These are phyloP conservation scores for Periconia macrospinosa DNA, from an alignment of 2,329 filamentous ascomycete genomes.

Conservation along the genomic window DNA sequence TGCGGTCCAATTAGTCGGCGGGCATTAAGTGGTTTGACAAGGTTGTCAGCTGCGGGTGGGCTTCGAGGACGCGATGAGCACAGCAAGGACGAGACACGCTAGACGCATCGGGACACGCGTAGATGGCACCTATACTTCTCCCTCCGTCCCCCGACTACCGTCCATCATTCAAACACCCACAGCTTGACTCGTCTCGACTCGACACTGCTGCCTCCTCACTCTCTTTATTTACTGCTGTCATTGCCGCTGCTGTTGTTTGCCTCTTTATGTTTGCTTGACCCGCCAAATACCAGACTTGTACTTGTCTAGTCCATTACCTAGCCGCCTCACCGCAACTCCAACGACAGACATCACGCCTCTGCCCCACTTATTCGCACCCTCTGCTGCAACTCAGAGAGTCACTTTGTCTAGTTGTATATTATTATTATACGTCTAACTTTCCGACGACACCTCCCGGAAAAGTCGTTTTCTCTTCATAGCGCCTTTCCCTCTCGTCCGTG, in stretches of 20 bases:
- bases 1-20: slow-evolving; percentile 14
- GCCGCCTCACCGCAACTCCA: not conserved
- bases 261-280: not conserved
- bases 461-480: not conserved
- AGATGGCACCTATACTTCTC: not conserved
- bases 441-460: slow-evolving; percentile 1
- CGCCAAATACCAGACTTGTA: not conserved
- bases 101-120: slow-evolving; percentile 12
- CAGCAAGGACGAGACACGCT: slow-evolving; percentile 21
- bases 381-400: not conserved
- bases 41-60: slow-evolving; percentile 8
- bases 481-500: slow-evolving; percentile 1
- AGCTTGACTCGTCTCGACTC: not conserved
- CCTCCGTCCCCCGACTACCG: not conserved
- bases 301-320: not conserved
- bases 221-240: not conserved
- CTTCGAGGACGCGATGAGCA: slow-evolving; percentile 20
- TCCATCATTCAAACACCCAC: not conserved
- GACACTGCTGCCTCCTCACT: not conserved
- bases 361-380: not conserved
- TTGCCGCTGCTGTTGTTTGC: not conserved
- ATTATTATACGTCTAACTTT: not conserved
- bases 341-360: not conserved
- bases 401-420: not conserved
- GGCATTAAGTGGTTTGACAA: slow-evolving; percentile 2